Conservation (phyloP, 768 basidiomycete species). For the Pleurotus tuoliensis region DNA sequence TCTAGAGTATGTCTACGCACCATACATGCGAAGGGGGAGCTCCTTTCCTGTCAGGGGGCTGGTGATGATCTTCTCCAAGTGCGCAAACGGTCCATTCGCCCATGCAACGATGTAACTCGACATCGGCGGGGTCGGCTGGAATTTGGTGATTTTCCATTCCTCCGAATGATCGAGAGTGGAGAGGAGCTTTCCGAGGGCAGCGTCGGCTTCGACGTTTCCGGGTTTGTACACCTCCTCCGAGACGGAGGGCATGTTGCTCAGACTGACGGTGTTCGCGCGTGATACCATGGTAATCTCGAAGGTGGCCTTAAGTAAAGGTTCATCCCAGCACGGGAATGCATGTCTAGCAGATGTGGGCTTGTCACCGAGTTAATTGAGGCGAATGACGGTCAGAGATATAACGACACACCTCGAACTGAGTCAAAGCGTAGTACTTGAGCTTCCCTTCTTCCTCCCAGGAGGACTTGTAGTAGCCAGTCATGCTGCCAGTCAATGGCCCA, state of each 20-base stretch:
- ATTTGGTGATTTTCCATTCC: conserved; percentile 80
- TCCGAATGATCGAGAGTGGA: conserved; percentile 32
- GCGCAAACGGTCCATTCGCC: conserved; percentile 76
- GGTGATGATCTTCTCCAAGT: conserved; percentile 70
- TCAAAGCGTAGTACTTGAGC: conserved; percentile 69
- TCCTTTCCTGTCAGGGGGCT: conserved; percentile 79
- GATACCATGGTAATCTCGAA: conserved; percentile 77
- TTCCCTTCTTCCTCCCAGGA: conserved; percentile 60
- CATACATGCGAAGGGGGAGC: conserved; percentile 82
- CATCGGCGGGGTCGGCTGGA: conserved; percentile 80
- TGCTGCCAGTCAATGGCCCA: conserved; percentile 61
- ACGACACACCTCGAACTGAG: conserved; percentile 75
- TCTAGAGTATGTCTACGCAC: conserved; percentile 30
- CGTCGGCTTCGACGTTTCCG: conserved; percentile 19
- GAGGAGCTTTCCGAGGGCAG: conserved; percentile 37
- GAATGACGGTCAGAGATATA: neutral
- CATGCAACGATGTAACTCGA: conserved; percentile 88
- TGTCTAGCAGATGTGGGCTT: conserved; percentile 84
- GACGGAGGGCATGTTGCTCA: conserved; percentile 83
- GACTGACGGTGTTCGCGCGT: conserved; percentile 65
- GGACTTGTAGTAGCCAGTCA: conserved; percentile 85
- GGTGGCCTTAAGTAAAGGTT: conserved; percentile 86
- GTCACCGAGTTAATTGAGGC: neutral
- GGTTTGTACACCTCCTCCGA: conserved; percentile 51
- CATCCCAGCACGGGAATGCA: conserved; percentile 90